Conservation (phyloP, 129 eudicot genomes). For the Chrysanthemum lavandulifolium region DNA sequence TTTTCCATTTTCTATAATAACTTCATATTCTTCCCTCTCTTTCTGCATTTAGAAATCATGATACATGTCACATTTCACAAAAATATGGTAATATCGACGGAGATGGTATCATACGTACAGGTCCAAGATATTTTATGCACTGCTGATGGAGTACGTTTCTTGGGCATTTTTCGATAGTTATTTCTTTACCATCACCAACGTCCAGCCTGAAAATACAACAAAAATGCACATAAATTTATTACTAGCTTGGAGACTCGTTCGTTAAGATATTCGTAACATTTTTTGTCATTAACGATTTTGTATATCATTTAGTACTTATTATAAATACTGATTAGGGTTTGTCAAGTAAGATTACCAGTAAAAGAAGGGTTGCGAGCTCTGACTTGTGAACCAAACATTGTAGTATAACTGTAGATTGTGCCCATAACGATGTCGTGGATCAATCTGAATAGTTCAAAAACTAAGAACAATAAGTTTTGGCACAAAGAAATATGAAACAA, state of each 20-base stretch:
- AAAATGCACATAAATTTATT: not conserved
- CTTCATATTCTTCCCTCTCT: conserved; percentile 88
- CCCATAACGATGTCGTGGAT: conserved; percentile 85
- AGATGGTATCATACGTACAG: conserved; percentile 37
- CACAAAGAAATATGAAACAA: too few species aligned
- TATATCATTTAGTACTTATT: too few species aligned
- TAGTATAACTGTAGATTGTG: conserved; percentile 71
- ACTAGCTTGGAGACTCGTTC: too few species aligned
- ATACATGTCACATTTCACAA: not conserved
- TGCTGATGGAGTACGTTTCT: conserved; percentile 61
- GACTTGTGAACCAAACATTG: conserved; percentile 59
- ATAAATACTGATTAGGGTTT: too few species aligned
- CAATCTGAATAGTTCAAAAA: conserved; percentile 38
- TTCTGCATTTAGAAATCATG: conserved; percentile 39
- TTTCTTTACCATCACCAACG: conserved; percentile 88
- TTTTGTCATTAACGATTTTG: too few species aligned
- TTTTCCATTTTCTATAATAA: conserved; percentile 56
- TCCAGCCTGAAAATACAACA: conserved; percentile 62
- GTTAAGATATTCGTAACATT: too few species aligned
- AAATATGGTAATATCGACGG: too few species aligned
- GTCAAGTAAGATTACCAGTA: conserved; percentile 46
- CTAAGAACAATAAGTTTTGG: too few species aligned
- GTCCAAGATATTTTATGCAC: conserved; percentile 88
- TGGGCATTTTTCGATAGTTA: conserved; percentile 59
- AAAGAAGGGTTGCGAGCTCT: conserved; percentile 77